Conservation (phyloP, 2,329 filamentous ascomycete species). For the Arthrobotrys pseudoclavata region DNA sequence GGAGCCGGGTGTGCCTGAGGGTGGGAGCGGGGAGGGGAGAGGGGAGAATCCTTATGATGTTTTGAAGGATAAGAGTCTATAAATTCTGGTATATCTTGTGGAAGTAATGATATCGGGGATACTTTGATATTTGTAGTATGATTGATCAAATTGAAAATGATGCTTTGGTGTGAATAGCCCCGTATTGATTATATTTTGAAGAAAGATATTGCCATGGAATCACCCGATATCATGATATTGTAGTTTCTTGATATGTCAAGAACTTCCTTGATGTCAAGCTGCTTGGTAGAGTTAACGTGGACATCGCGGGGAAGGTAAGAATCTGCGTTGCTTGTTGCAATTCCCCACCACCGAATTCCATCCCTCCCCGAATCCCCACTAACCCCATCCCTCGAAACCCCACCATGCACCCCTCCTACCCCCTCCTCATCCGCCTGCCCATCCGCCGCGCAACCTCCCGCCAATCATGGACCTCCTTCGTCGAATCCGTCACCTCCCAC, state of each 20-base stretch:
- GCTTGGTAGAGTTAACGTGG: too few relatives aligned
- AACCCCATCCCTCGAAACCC: constrained; percentile 9
- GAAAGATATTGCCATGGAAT: too few relatives aligned
- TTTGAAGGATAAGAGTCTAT: constrained; percentile 8
- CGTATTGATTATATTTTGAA: too few relatives aligned
- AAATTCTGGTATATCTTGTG: neutral
- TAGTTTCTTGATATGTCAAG: too few relatives aligned
- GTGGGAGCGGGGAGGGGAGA: constrained; percentile 19
- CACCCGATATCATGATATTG: too few relatives aligned
- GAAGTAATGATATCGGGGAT: too few relatives aligned
- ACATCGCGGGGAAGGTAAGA: too few relatives aligned
- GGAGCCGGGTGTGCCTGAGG: constrained; percentile 16
- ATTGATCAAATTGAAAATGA: too few relatives aligned
- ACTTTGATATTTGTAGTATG: too few relatives aligned
- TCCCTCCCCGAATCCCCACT: neutral
- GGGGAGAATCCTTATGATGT: constrained; percentile 27
- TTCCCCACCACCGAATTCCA: constrained; percentile 5
- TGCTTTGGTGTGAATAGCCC: too few relatives aligned
- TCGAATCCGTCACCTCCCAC: constrained; percentile 21
- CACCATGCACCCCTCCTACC: constrained; percentile 28
- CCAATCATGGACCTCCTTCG: constrained; percentile 34
- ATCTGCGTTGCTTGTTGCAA: too few relatives aligned
- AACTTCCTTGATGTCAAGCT: too few relatives aligned
- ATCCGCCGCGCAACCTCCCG: constrained; percentile 8
- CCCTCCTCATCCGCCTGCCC: constrained; percentile 20